phyloP scores from a whole-genome alignment of 352 stramenopile genomes.

The Globisporangium paddicum region DNA sequence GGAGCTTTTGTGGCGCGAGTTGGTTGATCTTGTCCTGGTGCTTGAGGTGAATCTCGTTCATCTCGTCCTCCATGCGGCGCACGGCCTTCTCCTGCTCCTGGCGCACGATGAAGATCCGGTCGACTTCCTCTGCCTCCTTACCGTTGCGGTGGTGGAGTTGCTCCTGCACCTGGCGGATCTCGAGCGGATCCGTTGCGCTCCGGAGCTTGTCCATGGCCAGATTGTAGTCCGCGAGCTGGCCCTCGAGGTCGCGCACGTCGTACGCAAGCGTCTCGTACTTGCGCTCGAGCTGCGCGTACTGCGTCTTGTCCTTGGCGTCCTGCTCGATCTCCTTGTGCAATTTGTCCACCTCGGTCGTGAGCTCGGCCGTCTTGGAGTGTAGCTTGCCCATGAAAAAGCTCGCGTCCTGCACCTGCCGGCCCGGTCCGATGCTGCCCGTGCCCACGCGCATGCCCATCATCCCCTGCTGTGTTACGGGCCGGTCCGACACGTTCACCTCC shows the following conservation, averaged over 20 bases:
- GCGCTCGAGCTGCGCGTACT: slow-evolving; percentile 82
- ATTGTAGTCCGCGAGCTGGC: slow-evolving; percentile 92
- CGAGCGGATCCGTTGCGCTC: slow-evolving; percentile 54
- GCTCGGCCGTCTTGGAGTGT: slow-evolving; percentile 88
- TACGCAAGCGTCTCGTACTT: slow-evolving; percentile 69
- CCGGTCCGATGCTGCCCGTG: slow-evolving; percentile 47
- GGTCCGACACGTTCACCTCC: slow-evolving; percentile 88
- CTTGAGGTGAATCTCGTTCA: slow-evolving; percentile 71
- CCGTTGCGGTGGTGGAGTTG: slow-evolving; percentile 65
- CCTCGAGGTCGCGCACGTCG: slow-evolving; percentile 84
- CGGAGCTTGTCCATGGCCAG: slow-evolving; percentile 91
- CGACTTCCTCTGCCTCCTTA: slow-evolving; percentile 86
- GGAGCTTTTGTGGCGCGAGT: slow-evolving; percentile 80
- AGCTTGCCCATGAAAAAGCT: slow-evolving; percentile 89
- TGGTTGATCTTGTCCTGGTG: slow-evolving; percentile 88
- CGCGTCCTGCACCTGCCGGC: slow-evolving; percentile 84
- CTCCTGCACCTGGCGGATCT: slow-evolving; percentile 69
- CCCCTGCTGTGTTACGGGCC: slow-evolving; percentile 90
- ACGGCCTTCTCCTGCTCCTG: slow-evolving; percentile 75
- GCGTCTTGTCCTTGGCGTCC: slow-evolving; percentile 84
- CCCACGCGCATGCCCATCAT: slow-evolving; percentile 90
- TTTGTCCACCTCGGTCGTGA: slow-evolving; percentile 76
- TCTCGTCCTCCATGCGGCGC: slow-evolving; percentile 70
- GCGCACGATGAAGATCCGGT: slow-evolving; percentile 87
- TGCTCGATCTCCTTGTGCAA: slow-evolving; percentile 84